These are phyloP conservation scores for Leccinum fallax DNA, from an alignment of 1,284 basidiomycete species.

Conservation along the genomic window DNA sequence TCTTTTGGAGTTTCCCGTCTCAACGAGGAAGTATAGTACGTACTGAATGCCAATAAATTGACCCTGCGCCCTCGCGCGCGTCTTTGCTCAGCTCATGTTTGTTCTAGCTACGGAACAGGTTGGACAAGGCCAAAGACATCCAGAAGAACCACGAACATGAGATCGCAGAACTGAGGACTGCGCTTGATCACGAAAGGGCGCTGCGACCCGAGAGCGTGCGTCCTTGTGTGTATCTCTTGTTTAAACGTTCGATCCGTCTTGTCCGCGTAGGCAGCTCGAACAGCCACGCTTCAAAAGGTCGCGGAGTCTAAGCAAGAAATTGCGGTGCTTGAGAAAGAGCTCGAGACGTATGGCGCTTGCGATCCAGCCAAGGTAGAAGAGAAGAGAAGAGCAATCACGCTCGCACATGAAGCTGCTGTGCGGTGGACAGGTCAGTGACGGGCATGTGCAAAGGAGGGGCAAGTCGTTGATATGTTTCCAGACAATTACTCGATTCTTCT, in stretches of 20 bases:
- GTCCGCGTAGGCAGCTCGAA: slow-evolving; percentile 54
- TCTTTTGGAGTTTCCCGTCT: slow-evolving; percentile 93
- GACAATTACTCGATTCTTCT: slow-evolving; percentile 67
- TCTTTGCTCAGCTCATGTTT: slow-evolving; percentile 8
- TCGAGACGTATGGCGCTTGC: slow-evolving; percentile 77
- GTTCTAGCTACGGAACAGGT: slow-evolving; percentile 58
- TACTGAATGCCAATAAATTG: neutral
- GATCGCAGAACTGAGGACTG: slow-evolving; percentile 45
- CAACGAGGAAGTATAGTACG: slow-evolving; percentile 77
- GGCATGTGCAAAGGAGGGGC: neutral
- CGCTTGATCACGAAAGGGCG: slow-evolving; percentile 54
- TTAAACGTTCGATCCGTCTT: neutral
- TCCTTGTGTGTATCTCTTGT: slow-evolving; percentile 1
- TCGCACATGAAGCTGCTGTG: slow-evolving; percentile 78
- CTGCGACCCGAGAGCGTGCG: slow-evolving; percentile 69
- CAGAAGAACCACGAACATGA: slow-evolving; percentile 50
- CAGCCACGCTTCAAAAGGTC: slow-evolving; percentile 51
- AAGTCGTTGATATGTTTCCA: slow-evolving; percentile 13
- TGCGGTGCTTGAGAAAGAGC: slow-evolving; percentile 63
- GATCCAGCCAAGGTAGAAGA: slow-evolving; percentile 81
- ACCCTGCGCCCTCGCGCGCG: neutral
- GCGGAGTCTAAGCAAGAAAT: slow-evolving; percentile 55
- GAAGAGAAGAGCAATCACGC: slow-evolving; percentile 64
- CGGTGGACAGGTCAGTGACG: slow-evolving; percentile 79
- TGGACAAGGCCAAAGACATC: slow-evolving; percentile 57